Percentiles rank a stretch among this genome's conserved stretches.
Conservation (phyloP, 2,329 filamentous ascomycete species). For the Monilinia fructigena region DNA sequence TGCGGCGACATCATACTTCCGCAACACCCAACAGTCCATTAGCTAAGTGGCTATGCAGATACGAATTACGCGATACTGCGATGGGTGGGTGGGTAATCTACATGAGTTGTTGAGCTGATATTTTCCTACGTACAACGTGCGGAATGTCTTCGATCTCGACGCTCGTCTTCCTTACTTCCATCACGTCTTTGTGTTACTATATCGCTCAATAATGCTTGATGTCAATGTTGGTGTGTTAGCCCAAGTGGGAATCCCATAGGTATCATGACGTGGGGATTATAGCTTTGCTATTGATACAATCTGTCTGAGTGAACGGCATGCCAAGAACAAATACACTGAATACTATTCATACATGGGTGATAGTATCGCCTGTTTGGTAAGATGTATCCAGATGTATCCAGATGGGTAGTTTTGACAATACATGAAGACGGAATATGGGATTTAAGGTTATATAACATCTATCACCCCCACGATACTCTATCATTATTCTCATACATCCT, state of each 20-base stretch:
- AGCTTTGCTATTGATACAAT: not conserved
- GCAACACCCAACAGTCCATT: not conserved
- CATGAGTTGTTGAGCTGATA: slow-evolving; percentile 5
- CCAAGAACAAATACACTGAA: slow-evolving; percentile 1
- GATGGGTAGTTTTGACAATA: not conserved
- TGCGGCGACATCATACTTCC: slow-evolving; percentile 13
- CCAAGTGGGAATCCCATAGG: not conserved
- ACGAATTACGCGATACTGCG: slow-evolving; percentile 19
- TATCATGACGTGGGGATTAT: slow-evolving; percentile 15
- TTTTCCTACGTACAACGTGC: slow-evolving; percentile 2
- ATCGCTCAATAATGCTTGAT: not conserved
- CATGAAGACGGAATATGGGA: not conserved
- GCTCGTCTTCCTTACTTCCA: slow-evolving; percentile 17
- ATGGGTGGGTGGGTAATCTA: slow-evolving; percentile 13
- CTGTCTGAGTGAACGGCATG: not conserved
- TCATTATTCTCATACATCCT: slow-evolving; percentile 5
- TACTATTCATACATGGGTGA: slow-evolving; percentile 1
- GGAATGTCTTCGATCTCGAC: slow-evolving; percentile 5
- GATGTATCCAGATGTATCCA: not conserved
- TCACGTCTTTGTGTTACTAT: slow-evolving; percentile 13
- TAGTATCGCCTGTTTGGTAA: not conserved
- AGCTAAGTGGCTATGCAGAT: slow-evolving; percentile 23
- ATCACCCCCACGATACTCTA: slow-evolving; percentile 2
- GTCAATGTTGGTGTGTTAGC: slow-evolving; percentile 1
- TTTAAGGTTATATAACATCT: slow-evolving; percentile 12